Evolutionary conservation across 345 rosid genomes (phyloP), one percentile per base, ranked within the genome.

Genomic region (Microcos paniculata): DNA sequence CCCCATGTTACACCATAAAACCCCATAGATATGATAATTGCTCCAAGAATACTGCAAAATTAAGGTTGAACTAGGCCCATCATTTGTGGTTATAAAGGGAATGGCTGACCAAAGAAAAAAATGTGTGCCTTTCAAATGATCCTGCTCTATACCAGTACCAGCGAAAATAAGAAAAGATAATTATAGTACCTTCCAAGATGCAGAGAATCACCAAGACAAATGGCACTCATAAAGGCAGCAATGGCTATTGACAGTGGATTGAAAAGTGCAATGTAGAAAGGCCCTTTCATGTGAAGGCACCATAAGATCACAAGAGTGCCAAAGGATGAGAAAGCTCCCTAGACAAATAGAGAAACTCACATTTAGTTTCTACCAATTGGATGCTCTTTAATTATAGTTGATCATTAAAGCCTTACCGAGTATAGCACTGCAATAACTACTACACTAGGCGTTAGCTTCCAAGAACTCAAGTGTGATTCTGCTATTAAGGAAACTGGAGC

Each of bases 381-480:
- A 7, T 33, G 24, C 12, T 33, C 11, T n/a, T 63, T n/a, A 38
- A 63, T 7, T 30, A 4, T 15, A 7, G 40, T 30, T 16, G 8
- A 19, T 52, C 12, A 16, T 6, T 38, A 28, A 48, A 31, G 62
- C 76, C 83, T 77, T 26, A 85, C 90, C 57, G 88, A 45, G 84
- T 68, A 85, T 45, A 85, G 4, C 62, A 83, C 35, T 28, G 87
- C 43, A 61, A 71, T 75, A 2, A 83, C 65, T 43, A 84, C 75
- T 26, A 84, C 24, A 62, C 63, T 84, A n/a, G 84, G 76, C 51
- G 69, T 74, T 69, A 87, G 72, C 4, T 75, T 57, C 83, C 86
- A 88, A 15, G 86, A 77, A 71, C 62, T 49, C 76, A 76, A 40
- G 58, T 84, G 59, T 45, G 63, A 28, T 77, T 88, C 92, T 19